phyloP scores from a whole-genome alignment of 179 eudicot genomes.

The Corrigiola litoralis region DNA sequence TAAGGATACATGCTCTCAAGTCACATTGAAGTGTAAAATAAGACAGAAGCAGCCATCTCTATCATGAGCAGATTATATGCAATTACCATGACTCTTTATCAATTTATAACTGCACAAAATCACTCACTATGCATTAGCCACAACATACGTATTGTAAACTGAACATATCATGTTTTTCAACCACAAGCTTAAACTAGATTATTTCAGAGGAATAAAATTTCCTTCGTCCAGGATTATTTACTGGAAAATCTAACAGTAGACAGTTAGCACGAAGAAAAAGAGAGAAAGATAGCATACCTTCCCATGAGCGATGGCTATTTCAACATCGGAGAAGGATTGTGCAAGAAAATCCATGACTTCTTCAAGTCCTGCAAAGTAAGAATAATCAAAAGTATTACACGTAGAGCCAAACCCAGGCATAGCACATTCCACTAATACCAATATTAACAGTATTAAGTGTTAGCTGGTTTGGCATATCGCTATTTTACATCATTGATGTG shows the following conservation, averaged over 20 bases:
- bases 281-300: slow-evolving; percentile 46
- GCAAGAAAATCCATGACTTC: slow-evolving; percentile 73
- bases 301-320: slow-evolving; percentile 95
- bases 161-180: not conserved
- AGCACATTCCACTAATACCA: not conserved
- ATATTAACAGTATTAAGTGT: not conserved
- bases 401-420: not conserved
- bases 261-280: not conserved
- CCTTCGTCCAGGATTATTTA: not conserved
- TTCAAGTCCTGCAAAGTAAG: slow-evolving; percentile 65
- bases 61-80: not conserved
- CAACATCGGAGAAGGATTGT: slow-evolving; percentile 66
- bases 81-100: not conserved
- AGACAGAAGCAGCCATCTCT: too few species aligned
- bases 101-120: not conserved
- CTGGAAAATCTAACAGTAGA: too few species aligned
- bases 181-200: not conserved
- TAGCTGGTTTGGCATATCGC: not conserved
- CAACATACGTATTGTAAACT: not conserved
- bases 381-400: not conserved
- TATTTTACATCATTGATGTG: not conserved
- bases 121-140: not conserved
- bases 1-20: too few species aligned
- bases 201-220: not conserved
- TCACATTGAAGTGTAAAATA: too few species aligned